Percentiles rank a stretch among this genome's conserved stretches.
Conservation (phyloP, 2,329 filamentous ascomycete genomes). For the Zymoseptoria ardabiliae region DNA sequence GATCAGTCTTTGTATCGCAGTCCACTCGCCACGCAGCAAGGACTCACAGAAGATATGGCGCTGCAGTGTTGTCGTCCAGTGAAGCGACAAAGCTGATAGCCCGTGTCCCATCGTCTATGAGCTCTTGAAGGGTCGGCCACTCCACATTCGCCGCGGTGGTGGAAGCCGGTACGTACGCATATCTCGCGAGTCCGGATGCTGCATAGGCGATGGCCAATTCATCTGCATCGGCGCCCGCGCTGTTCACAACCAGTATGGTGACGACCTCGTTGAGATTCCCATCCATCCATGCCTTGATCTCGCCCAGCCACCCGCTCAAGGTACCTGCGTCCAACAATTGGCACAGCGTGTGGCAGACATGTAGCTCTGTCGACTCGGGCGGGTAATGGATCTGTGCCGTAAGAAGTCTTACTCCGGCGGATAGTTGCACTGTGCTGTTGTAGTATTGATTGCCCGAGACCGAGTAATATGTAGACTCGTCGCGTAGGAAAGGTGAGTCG, state of each 20-base stretch:
- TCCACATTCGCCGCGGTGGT: slow-evolving; percentile 42
- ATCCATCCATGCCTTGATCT: slow-evolving; percentile 55
- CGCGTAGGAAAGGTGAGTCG: slow-evolving; percentile 50
- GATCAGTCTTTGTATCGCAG: not conserved
- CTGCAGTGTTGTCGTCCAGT: slow-evolving; percentile 75
- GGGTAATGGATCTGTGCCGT: slow-evolving; percentile 54
- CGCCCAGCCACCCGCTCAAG: slow-evolving; percentile 48
- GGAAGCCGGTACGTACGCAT: slow-evolving; percentile 33
- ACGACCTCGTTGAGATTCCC: slow-evolving; percentile 73
- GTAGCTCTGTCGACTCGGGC: slow-evolving; percentile 39
- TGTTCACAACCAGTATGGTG: slow-evolving; percentile 76
- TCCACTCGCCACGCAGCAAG: not conserved
- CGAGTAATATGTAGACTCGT: slow-evolving; percentile 12
- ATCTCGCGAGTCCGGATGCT: slow-evolving; percentile 44
- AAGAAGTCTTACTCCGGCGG: slow-evolving; percentile 56
- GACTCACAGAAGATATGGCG: slow-evolving; percentile 63
- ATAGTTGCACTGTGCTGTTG: slow-evolving; percentile 50
- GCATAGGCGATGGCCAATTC: slow-evolving; percentile 41
- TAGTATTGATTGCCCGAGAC: slow-evolving; percentile 52
- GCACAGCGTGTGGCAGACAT: slow-evolving; percentile 61
- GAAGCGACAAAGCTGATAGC: slow-evolving; percentile 57
- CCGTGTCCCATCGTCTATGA: slow-evolving; percentile 60
- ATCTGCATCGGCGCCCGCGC: slow-evolving; percentile 46
- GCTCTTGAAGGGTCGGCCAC: slow-evolving; percentile 76
- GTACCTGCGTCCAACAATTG: slow-evolving; percentile 45